phyloP scores from a whole-genome alignment of 257 asterid species.

The Penstemon davidsonii region DNA sequence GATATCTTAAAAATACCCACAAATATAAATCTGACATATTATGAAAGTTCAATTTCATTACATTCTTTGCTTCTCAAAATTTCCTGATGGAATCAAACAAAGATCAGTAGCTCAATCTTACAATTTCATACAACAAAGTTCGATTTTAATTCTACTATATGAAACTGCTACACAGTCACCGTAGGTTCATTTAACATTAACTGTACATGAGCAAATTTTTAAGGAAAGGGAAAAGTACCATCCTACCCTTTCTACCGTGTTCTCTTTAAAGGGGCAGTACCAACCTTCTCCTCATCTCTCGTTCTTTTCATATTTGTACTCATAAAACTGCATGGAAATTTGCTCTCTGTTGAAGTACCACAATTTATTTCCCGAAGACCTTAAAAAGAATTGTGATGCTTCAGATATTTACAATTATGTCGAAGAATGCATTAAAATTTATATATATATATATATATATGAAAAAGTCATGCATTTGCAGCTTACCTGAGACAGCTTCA shows the following conservation, averaged over 20 bases:
- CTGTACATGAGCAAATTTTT: no score
- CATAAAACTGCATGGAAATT: slow-evolving; percentile 38
- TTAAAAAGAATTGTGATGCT: slow-evolving; percentile 11
- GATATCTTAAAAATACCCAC: no score
- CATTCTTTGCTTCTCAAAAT: no score
- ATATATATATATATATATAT: not conserved
- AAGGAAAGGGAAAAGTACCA: no score
- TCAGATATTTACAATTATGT: not conserved
- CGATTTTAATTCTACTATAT: no score
- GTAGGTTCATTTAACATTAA: no score
- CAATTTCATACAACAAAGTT: no score
- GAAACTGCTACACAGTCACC: no score
- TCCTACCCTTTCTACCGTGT: slow-evolving; percentile 23
- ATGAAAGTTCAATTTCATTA: no score
- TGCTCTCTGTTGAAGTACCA: slow-evolving; percentile 10
- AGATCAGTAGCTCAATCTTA: no score
- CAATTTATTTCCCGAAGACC: slow-evolving; percentile 31
- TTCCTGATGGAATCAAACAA: no score
- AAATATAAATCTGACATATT: no score
- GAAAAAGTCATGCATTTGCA: not conserved
- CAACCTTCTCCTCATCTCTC: slow-evolving; percentile 49
- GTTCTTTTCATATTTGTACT: slow-evolving; percentile 39
- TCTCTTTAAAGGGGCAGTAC: slow-evolving; percentile 45
- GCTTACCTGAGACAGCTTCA: slow-evolving; percentile 35
- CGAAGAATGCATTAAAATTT: not conserved